Evolutionary conservation across 2,329 filamentous ascomycete genomes (phyloP).

Genomic region (Teratosphaeria nubilosa): DNA sequence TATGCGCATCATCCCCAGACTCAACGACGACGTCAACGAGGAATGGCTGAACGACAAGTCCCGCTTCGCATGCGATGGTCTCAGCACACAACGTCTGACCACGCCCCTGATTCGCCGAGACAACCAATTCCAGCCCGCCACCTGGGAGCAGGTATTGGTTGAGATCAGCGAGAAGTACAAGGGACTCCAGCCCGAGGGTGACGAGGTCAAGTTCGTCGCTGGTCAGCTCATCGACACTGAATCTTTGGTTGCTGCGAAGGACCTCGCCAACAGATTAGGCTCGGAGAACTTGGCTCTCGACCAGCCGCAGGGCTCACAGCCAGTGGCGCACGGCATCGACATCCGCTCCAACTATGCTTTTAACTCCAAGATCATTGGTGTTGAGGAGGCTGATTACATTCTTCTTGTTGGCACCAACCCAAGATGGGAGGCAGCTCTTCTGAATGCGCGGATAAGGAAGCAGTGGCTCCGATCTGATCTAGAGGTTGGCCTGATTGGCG

Average conservation of each 20-base stretch:
- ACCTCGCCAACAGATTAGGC: conserved; percentile 89
- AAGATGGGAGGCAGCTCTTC: conserved; percentile 83
- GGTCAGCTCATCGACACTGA: conserved; percentile 88
- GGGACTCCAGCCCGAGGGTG: conserved; percentile 68
- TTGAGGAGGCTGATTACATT: conserved; percentile 87
- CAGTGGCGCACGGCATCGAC: conserved; percentile 85
- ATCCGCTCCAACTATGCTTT: conserved; percentile 91
- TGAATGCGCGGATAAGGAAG: conserved; percentile 95
- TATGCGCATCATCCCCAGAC: conserved; percentile 82
- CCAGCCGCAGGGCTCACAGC: conserved; percentile 71
- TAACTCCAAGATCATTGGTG: conserved; percentile 88
- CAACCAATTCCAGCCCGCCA: conserved; percentile 81
- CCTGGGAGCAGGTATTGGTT: conserved; percentile 89
- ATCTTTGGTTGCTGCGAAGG: conserved; percentile 91
- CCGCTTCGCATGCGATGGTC: conserved; percentile 88
- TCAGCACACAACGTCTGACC: conserved; percentile 92
- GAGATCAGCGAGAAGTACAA: conserved; percentile 77
- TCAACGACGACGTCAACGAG: conserved; percentile 98
- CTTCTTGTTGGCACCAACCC: conserved; percentile 93
- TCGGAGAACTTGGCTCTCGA: conserved; percentile 94
- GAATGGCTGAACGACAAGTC: conserved; percentile 99
- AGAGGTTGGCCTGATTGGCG: conserved; percentile 82
- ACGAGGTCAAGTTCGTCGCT: conserved; percentile 93
- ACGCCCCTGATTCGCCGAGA: conserved; percentile 82
- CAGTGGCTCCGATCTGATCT: conserved; percentile 95